Base-by-base conservation (phyloP, 306 rosid species). In the Cicer yamashitae region DNA sequence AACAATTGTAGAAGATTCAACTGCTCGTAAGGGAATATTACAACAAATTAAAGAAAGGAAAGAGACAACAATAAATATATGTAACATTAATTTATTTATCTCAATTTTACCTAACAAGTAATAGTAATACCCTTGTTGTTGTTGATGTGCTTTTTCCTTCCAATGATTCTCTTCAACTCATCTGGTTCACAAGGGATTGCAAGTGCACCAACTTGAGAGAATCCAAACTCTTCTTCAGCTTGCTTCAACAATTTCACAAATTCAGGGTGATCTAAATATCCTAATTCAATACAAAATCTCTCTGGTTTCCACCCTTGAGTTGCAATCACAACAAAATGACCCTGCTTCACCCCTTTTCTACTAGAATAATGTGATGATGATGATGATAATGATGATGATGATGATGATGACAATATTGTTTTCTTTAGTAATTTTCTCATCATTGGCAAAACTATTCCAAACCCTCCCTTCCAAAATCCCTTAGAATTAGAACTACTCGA, bases 181-280 rank as follows among this genome's bases (percentile, higher is more conserved):
- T 73, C 85, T 0, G 88, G 88, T 2, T 61, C 10, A 7, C 84
- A 82, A 52, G 86, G 88, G 25, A 85, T 85, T 2, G 77, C 80
- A 22, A 85, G 86, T 46, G 84, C 84, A 59, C 77, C 86, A 2
- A 15, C 77, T 68, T 82, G 88, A 72, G 86, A 85, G 76, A 85
- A 85, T 1, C 86, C 88, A 2, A 82, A 82, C 70, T 85, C 88
- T 67, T 71, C 86, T 63, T 82, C 84, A 60, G 82, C 88, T n/a
- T 79, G 84, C 48, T 85, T 82, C 12, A 85, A 39, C 77, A 85
- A 18, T 56, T 82, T 71, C 1, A 67, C 78, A 79, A 85, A 82
- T 7, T 82, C 84, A 52, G 84, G 88, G 67, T 82, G 43, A 67
- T 82, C 52, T 37, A 82, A 81, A 67, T 60, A 71, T 17, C 71